phyloP scores from a whole-genome alignment of 805 yeast genomes.

The Yarrowia divulgata region DNA sequence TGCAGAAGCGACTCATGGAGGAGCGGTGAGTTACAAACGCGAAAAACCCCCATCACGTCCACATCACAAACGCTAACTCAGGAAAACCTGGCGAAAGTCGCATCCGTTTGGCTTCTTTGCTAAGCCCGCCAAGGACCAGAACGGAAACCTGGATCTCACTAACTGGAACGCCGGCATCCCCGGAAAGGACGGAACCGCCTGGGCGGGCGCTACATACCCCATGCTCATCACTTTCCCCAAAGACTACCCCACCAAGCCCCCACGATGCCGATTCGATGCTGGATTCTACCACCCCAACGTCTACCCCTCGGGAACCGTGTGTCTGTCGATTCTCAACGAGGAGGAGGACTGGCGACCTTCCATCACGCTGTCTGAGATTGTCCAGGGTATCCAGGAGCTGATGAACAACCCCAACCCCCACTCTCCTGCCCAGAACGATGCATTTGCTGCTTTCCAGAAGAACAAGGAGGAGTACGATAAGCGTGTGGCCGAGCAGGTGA shows the following conservation, averaged over 20 bases:
- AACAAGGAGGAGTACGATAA: slow-evolving; percentile 74
- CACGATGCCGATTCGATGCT: slow-evolving; percentile 87
- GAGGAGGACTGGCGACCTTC: slow-evolving; percentile 99
- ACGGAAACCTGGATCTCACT: slow-evolving; percentile 84
- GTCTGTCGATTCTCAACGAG: slow-evolving; percentile 91
- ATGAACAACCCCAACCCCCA: slow-evolving; percentile 89
- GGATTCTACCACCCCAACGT: slow-evolving; percentile 97
- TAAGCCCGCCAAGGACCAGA: slow-evolving; percentile 78
- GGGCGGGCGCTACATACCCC: slow-evolving; percentile 93
- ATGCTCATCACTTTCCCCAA: slow-evolving; percentile 78
- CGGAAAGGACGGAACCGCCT: slow-evolving; percentile 82
- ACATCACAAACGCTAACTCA: slow-evolving; percentile 44
- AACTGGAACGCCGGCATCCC: slow-evolving; percentile 96
- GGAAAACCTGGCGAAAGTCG: slow-evolving; percentile 97
- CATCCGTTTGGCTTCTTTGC: slow-evolving; percentile 98
- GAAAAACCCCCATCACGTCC: too few relatives aligned
- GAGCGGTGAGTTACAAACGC: slow-evolving; percentile 7
- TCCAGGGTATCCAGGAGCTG: slow-evolving; percentile 90
- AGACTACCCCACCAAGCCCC: slow-evolving; percentile 97
- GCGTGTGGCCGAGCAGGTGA: slow-evolving; percentile 82
- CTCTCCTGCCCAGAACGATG: slow-evolving; percentile 98
- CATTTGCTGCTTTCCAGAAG: slow-evolving; percentile 69
- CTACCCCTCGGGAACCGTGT: slow-evolving; percentile 96
- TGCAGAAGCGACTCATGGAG: slow-evolving; percentile 31
- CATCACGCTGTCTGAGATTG: slow-evolving; percentile 85